phyloP scores from a whole-genome alignment of 2,329 filamentous ascomycete species.

The Grosmannia clavigera region DNA sequence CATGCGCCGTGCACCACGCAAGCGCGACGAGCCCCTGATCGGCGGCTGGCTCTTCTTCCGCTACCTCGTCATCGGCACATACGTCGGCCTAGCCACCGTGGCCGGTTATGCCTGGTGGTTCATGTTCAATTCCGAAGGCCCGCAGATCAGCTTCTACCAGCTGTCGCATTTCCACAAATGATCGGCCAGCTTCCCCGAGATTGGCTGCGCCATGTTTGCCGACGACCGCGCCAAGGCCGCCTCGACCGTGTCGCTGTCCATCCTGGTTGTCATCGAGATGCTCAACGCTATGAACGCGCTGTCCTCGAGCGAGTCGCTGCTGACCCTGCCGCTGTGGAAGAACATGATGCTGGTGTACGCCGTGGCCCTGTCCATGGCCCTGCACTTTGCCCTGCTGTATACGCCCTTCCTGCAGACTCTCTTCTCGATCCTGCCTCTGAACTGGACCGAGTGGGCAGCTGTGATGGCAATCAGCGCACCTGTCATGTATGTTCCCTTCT shows the following conservation, averaged over 20 bases:
- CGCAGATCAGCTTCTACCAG: conserved; percentile 84
- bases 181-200: conserved; percentile 70
- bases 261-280: conserved; percentile 97
- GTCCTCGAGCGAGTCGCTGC: conserved; percentile 83
- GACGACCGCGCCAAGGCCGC: conserved; percentile 79
- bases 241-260: conserved; percentile 84
- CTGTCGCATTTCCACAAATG: conserved; percentile 91
- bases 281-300: conserved; percentile 98
- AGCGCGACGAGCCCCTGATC: conserved; percentile 85
- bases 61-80: conserved; percentile 90
- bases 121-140: conserved; percentile 84
- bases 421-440: conserved; percentile 83
- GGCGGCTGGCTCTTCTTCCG: conserved; percentile 95
- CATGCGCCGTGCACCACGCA: conserved; percentile 84
- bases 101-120: conserved; percentile 99
- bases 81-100: conserved; percentile 89
- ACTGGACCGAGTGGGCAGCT: conserved; percentile 82
- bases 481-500: conserved; percentile 62
- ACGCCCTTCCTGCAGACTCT: conserved; percentile 75
- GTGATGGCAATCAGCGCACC: conserved; percentile 80
- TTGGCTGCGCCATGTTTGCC: conserved; percentile 85
- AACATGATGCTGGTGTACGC: conserved; percentile 98
- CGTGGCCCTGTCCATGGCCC: conserved; percentile 79
- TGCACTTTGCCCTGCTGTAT: conserved; percentile 92
- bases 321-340: conserved; percentile 91